Conservation (phyloP, 2,329 filamentous ascomycete species). For the Penicillium frequentans region DNA sequence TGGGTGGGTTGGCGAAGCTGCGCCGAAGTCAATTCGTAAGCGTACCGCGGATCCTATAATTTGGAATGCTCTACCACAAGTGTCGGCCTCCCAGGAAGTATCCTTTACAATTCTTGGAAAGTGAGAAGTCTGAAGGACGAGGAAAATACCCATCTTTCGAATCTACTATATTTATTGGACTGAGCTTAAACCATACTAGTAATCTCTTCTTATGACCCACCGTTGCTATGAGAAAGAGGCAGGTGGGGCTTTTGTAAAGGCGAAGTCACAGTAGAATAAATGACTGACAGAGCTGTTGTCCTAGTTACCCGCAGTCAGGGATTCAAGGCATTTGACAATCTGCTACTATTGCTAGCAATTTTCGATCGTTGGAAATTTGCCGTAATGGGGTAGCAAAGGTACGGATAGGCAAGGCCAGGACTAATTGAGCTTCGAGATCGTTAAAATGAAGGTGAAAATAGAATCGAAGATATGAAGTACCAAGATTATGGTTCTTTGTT, state of each 20-base stretch:
- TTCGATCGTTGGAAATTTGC: neutral
- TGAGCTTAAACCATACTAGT: neutral
- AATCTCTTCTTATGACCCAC: neutral
- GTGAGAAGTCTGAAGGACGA: neutral
- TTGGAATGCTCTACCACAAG: no score
- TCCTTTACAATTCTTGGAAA: no score
- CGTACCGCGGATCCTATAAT: neutral
- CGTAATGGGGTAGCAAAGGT: neutral
- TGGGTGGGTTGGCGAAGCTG: neutral
- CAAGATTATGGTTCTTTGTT: no score
- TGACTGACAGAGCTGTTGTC: neutral
- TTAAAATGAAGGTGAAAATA: neutral
- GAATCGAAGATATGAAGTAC: neutral
- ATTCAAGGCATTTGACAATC: neutral
- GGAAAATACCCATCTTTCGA: neutral
- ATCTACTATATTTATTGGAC: neutral
- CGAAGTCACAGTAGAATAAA: neutral
- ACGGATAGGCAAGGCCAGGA: neutral
- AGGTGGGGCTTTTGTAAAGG: neutral
- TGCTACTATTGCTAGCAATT: neutral
- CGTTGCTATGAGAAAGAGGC: neutral
- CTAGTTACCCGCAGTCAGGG: neutral
- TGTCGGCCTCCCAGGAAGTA: no score
- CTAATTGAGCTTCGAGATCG: neutral
- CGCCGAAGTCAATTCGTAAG: neutral